Evolutionary conservation across 768 basidiomycete species (phyloP).

Genomic region (Phanerodontia chrysosporium): DNA sequence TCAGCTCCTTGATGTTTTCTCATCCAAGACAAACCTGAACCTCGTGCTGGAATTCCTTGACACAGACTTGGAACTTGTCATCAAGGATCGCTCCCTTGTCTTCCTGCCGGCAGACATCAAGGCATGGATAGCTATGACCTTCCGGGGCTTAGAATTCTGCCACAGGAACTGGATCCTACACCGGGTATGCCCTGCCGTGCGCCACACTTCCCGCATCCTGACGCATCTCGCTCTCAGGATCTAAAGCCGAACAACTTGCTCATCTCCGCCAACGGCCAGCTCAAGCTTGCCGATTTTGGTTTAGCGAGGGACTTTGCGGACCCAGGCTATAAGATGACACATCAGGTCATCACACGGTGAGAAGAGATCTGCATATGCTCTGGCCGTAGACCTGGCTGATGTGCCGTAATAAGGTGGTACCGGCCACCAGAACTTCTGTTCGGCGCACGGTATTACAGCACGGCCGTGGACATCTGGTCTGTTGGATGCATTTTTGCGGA

Average conservation of each 20-base stretch:
- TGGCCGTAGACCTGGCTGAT: too few relatives aligned
- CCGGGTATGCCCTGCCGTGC: constrained; percentile 51
- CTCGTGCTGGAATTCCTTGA: constrained; percentile 96
- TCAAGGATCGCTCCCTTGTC: constrained; percentile 88
- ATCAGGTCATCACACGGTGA: constrained; percentile 94
- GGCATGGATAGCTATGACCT: constrained; percentile 98
- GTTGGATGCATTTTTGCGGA: constrained; percentile 98
- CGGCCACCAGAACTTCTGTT: constrained; percentile 94
- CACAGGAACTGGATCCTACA: constrained; percentile 93
- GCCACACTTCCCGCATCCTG: background rate
- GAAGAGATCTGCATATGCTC: constrained; percentile 17
- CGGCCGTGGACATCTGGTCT: constrained; percentile 95
- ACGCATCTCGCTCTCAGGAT: constrained; percentile 52
- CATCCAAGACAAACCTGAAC: constrained; percentile 93
- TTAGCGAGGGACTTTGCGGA: constrained; percentile 95
- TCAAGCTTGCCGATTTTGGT: constrained; percentile 99
- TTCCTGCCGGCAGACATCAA: constrained; percentile 97
- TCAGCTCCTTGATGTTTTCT: constrained; percentile 95
- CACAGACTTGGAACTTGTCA: constrained; percentile 94
- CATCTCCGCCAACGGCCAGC: constrained; percentile 82
- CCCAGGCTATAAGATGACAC: constrained; percentile 94
- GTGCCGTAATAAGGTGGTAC: constrained; percentile 76
- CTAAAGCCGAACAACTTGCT: constrained; percentile 98
- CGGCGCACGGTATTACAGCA: constrained; percentile 85
- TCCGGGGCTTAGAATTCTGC: constrained; percentile 97